Evolutionary conservation across 1,284 basidiomycete species (phyloP).

Genomic region (Naganishia sp.): DNA sequence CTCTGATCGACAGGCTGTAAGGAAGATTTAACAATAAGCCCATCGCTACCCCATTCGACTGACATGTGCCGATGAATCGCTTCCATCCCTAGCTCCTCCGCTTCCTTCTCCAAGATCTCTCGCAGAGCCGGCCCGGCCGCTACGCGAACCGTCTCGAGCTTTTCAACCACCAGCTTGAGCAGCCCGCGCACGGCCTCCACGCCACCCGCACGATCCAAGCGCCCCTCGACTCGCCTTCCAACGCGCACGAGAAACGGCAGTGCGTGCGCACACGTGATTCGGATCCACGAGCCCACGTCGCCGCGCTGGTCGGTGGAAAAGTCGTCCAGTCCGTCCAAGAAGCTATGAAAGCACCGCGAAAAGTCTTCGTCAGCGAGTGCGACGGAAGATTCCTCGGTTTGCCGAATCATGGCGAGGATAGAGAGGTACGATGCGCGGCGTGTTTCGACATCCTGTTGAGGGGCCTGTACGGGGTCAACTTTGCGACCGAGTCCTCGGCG

Average conservation of each 20-base stretch:
- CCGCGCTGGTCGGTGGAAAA: slow-evolving; percentile 93
- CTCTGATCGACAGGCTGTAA: slow-evolving; percentile 39
- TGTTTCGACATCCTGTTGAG: slow-evolving; percentile 50
- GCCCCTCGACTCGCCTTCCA: background rate
- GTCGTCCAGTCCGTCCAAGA: slow-evolving; percentile 72
- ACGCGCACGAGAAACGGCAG: slow-evolving; percentile 46
- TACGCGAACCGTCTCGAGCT: slow-evolving; percentile 84
- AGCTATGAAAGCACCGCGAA: slow-evolving; percentile 36
- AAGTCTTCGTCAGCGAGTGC: slow-evolving; percentile 1
- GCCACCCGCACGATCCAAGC: slow-evolving; percentile 47
- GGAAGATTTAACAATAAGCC: background rate
- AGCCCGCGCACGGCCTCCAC: slow-evolving; percentile 66
- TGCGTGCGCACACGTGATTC: slow-evolving; percentile 70
- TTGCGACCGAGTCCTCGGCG: background rate
- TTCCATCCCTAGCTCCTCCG: slow-evolving; percentile 48
- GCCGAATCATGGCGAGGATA: slow-evolving; percentile 10
- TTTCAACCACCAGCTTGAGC: slow-evolving; percentile 85
- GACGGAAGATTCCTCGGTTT: background rate
- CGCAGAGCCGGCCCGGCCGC: slow-evolving; percentile 68
- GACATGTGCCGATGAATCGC: slow-evolving; percentile 58
- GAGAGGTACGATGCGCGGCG: slow-evolving; percentile 36
- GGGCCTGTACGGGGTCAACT: slow-evolving; percentile 10
- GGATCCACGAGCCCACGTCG: slow-evolving; percentile 96
- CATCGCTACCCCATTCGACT: slow-evolving; percentile 40
- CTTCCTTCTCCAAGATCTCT: slow-evolving; percentile 56